These are phyloP conservation scores for Cercophora samala DNA, from an alignment of 495 filamentous ascomycete species.

Conservation along the genomic window DNA sequence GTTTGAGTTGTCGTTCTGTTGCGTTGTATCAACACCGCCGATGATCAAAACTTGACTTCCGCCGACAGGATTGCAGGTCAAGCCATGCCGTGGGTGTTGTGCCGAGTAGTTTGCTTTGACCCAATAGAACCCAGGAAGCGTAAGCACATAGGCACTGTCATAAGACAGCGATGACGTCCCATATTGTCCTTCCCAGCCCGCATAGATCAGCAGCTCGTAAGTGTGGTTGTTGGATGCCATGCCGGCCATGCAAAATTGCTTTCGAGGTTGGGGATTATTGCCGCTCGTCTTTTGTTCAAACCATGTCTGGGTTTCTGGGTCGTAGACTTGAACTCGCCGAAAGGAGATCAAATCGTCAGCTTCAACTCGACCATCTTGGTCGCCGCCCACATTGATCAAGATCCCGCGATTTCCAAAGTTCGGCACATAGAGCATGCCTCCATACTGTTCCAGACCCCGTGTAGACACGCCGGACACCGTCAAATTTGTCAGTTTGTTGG, in stretches of 20 bases:
- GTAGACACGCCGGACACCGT: slow-evolving; percentile 11
- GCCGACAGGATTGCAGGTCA: slow-evolving; percentile 26
- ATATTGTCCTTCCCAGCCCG: slow-evolving; percentile 22
- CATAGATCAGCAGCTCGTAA: slow-evolving; percentile 30
- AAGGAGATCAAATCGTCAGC: slow-evolving; percentile 13
- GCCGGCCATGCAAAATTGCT: slow-evolving; percentile 28
- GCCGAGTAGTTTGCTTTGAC: slow-evolving; percentile 23
- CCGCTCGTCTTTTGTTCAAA: slow-evolving; percentile 25
- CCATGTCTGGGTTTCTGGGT: slow-evolving; percentile 17
- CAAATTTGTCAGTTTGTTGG: slow-evolving; percentile 9
- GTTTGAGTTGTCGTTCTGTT: slow-evolving; percentile 6
- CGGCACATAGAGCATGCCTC: slow-evolving; percentile 22
- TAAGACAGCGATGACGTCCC: slow-evolving; percentile 18
- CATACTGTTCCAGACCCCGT: not conserved
- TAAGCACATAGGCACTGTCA: slow-evolving; percentile 29
- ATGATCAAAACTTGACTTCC: slow-evolving; percentile 26
- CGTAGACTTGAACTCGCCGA: slow-evolving; percentile 20
- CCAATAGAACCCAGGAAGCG: slow-evolving; percentile 29
- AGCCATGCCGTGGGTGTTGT: slow-evolving; percentile 20
- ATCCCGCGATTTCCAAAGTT: slow-evolving; percentile 26
- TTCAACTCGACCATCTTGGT: not conserved
- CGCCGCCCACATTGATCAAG: slow-evolving; percentile 23
- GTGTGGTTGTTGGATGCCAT: slow-evolving; percentile 24
- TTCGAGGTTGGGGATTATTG: slow-evolving; percentile 13
- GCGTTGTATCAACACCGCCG: slow-evolving; percentile 26